A percentile compares a stretch with the other conserved stretches of the same genome.
Conservation (phyloP, 306 rosid species). For the Gastrolobium bilobum region DNA sequence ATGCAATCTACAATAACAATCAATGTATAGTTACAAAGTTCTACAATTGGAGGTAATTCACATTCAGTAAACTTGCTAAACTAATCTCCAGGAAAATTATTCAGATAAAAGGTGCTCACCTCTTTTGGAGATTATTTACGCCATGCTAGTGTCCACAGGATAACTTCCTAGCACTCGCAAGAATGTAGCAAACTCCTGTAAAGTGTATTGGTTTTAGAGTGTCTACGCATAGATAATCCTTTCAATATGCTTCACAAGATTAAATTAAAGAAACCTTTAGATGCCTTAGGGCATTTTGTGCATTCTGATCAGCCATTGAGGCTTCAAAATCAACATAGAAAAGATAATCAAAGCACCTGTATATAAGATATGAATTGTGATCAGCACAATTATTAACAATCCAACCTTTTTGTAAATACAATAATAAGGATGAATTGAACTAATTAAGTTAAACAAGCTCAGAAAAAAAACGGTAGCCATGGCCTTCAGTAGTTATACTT, state of each 20-base stretch:
- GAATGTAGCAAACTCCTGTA: conserved; percentile 93
- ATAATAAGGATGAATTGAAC: conserved; percentile 24
- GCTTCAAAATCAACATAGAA: conserved; percentile 97
- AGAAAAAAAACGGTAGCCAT: conserved; percentile 31
- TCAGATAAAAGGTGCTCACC: conserved; percentile 48
- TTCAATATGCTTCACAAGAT: conserved; percentile 15
- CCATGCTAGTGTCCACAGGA: conserved; percentile 80
- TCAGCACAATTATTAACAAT: conserved; percentile 39
- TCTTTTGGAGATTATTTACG: conserved; percentile 50
- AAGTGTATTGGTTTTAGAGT: conserved; percentile 45
- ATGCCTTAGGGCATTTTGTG: conserved; percentile 91
- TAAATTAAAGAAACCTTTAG: conserved; percentile 65
- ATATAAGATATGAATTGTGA: conserved; percentile 42
- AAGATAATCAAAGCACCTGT: conserved; percentile 91
- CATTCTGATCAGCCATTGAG: conserved; percentile 93
- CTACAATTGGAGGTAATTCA: conserved; percentile 28
- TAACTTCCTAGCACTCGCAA: conserved; percentile 98
- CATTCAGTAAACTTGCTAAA: conserved; percentile 31
- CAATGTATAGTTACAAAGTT: conserved; percentile 19
- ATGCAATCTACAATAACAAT: conserved; percentile 29
- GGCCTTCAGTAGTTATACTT: conserved; percentile 64
- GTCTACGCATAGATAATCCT: conserved; percentile 36
- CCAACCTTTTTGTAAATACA: conserved; percentile 31
- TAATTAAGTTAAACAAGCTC: conserved; percentile 27
- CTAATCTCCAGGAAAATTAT: neutral